Conservation (phyloP, 2,329 filamentous ascomycete genomes). For the Dactylellina leptospora region DNA sequence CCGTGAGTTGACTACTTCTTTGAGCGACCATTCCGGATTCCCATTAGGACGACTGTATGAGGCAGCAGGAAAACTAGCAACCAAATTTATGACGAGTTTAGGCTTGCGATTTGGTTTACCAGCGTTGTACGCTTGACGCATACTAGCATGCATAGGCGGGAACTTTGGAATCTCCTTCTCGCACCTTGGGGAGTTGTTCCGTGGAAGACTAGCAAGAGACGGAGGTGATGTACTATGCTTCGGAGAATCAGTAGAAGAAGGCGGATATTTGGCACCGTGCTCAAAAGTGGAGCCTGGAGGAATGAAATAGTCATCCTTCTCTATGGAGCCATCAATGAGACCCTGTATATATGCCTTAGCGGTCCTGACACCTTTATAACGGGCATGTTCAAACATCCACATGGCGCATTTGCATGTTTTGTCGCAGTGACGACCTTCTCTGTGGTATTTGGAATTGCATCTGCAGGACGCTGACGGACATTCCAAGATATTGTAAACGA, state of each 20-base stretch:
- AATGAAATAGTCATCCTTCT: not conserved
- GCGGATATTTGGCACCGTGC: not conserved
- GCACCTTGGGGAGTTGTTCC: not conserved
- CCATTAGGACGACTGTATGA: constrained; percentile 21
- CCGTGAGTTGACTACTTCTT: constrained; percentile 21
- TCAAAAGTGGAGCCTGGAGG: not conserved
- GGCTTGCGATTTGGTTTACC: not conserved
- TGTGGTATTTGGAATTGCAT: not conserved
- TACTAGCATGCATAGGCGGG: constrained; percentile 9
- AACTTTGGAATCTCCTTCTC: not conserved
- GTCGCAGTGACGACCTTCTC: not conserved
- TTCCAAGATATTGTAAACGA: not conserved
- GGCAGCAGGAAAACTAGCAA: constrained; percentile 8
- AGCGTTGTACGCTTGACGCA: constrained; percentile 1
- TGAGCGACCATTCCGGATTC: constrained; percentile 39
- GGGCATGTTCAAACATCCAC: not conserved
- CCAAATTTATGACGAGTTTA: not conserved
- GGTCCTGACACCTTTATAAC: not conserved
- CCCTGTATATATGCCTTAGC: not conserved
- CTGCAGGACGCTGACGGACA: not conserved
- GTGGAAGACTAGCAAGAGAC: too few species aligned
- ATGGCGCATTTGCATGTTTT: not conserved
- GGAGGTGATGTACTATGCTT: too few species aligned
- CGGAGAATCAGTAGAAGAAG: too few species aligned
- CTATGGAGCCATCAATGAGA: not conserved